Percentiles rank a stretch among this genome's conserved stretches.
These are phyloP conservation scores for Boletus reticuloceps DNA, from an alignment of 768 basidiomycete genomes.

Conservation along the genomic window DNA sequence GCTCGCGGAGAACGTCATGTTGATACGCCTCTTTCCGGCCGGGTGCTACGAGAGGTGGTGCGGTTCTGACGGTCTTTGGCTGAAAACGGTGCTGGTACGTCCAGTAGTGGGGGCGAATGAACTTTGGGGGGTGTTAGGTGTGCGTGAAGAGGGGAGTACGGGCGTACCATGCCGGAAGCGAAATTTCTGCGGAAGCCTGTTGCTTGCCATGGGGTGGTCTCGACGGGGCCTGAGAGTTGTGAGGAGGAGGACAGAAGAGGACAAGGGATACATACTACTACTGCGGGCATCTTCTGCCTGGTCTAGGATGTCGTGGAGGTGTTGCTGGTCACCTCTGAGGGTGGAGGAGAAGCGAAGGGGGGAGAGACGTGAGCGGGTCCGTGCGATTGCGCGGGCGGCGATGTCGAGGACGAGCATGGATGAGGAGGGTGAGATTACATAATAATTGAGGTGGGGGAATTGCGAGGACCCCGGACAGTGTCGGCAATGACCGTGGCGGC, in stretches of 20 bases:
- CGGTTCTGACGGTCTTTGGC: slow-evolving; percentile 16
- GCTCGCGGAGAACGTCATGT: slow-evolving; percentile 68
- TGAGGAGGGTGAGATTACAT: slow-evolving; percentile 5
- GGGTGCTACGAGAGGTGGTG: slow-evolving; percentile 53
- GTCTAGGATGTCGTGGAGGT: slow-evolving; percentile 22
- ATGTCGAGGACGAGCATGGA: slow-evolving; percentile 12
- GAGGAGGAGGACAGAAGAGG: neutral
- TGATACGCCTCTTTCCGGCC: slow-evolving; percentile 49
- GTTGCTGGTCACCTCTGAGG: slow-evolving; percentile 23
- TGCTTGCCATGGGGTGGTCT: slow-evolving; percentile 18
- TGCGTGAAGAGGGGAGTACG: no score
- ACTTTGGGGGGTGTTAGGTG: slow-evolving; percentile 30
- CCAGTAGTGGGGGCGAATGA: slow-evolving; percentile 46
- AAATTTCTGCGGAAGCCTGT: slow-evolving; percentile 29
- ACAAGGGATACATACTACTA: slow-evolving; percentile 1
- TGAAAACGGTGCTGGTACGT: slow-evolving; percentile 37
- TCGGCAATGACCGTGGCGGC: slow-evolving; percentile 6
- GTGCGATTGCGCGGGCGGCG: slow-evolving; percentile 13
- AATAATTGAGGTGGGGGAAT: neutral
- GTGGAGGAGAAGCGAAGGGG: slow-evolving; percentile 15
- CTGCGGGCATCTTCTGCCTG: slow-evolving; percentile 22
- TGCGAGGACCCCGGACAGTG: slow-evolving; percentile 19
- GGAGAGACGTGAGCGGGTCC: neutral
- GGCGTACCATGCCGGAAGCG: slow-evolving; percentile 19
- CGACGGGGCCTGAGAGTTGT: slow-evolving; percentile 7